These are phyloP conservation scores for Talaromyces stipitatus DNA, from an alignment of 495 filamentous ascomycete species.

Conservation along the genomic window DNA sequence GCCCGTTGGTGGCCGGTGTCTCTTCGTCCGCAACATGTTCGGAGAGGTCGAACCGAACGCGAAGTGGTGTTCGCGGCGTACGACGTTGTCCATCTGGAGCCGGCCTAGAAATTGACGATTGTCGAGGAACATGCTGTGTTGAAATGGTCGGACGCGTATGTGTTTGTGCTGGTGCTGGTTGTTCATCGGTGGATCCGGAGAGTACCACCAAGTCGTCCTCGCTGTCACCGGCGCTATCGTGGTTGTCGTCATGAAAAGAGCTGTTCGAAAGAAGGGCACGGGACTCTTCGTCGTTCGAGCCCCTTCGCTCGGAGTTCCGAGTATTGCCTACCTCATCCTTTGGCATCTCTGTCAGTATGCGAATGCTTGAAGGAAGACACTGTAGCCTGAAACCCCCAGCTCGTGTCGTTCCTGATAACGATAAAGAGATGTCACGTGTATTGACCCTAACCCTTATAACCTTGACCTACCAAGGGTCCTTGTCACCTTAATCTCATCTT, in stretches of 20 bases:
- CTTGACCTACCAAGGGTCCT: too few species aligned
- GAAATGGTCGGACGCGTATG: slow-evolving; percentile 14
- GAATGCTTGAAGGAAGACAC: slow-evolving; percentile 5
- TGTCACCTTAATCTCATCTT: too few species aligned
- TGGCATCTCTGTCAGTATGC: slow-evolving; percentile 31
- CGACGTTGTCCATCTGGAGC: slow-evolving; percentile 38
- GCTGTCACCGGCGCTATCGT: slow-evolving; percentile 14
- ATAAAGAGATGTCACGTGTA: slow-evolving; percentile 5
- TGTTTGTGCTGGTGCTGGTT: neutral
- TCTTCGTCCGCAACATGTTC: slow-evolving; percentile 29
- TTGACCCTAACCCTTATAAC: neutral
- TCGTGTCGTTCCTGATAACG: slow-evolving; percentile 4
- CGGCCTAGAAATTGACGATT: slow-evolving; percentile 40
- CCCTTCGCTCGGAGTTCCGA: slow-evolving; percentile 23
- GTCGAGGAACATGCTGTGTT: slow-evolving; percentile 19
- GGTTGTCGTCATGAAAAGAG: slow-evolving; percentile 7
- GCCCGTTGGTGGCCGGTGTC: slow-evolving; percentile 27
- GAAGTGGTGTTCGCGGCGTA: slow-evolving; percentile 70
- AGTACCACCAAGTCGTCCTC: slow-evolving; percentile 22
- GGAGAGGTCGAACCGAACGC: slow-evolving; percentile 80
- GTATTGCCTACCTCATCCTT: slow-evolving; percentile 29
- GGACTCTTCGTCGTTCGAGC: slow-evolving; percentile 19
- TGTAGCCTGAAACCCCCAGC: neutral
- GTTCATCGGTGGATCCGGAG: slow-evolving; percentile 9
- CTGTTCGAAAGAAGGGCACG: slow-evolving; percentile 20